These are phyloP conservation scores for Arachis stenosperma DNA, from an alignment of 306 rosid genomes.

Conservation along the genomic window DNA sequence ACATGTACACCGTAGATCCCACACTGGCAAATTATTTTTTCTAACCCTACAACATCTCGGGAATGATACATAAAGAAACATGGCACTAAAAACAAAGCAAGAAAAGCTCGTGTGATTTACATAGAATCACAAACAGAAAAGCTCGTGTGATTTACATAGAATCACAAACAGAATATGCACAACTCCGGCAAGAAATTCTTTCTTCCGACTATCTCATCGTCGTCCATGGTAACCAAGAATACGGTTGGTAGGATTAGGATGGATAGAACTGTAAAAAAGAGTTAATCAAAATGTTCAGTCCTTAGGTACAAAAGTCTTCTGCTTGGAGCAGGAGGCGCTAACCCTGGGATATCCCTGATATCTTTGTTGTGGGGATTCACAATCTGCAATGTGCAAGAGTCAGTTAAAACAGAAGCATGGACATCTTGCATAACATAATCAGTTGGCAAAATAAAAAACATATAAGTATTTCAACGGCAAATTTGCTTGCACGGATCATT, in stretches of 20 bases:
- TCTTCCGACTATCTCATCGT: slow-evolving; percentile 29
- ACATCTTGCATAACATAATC: slow-evolving; percentile 1
- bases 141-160: slow-evolving; percentile 60
- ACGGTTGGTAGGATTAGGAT: slow-evolving; percentile 34
- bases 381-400: slow-evolving; percentile 57
- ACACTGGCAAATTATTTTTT: slow-evolving; percentile 27
- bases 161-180: slow-evolving; percentile 60
- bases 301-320: slow-evolving; percentile 86
- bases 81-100: slow-evolving; percentile 50
- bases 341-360: slow-evolving; percentile 86
- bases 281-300: slow-evolving; percentile 50
- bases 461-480: background rate
- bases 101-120: slow-evolving; percentile 60
- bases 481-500: slow-evolving; percentile 18
- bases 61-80: slow-evolving; percentile 48
- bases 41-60: slow-evolving; percentile 32
- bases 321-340: slow-evolving; percentile 92
- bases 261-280: slow-evolving; percentile 41
- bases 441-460: background rate
- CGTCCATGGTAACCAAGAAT: slow-evolving; percentile 28
- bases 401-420: slow-evolving; percentile 12
- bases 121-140: slow-evolving; percentile 61
- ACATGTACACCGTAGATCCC: slow-evolving; percentile 39
- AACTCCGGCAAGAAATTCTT: slow-evolving; percentile 46
- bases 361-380: slow-evolving; percentile 85